Conservation (phyloP, 306 rosid species). For the Leucaena leucocephala region DNA sequence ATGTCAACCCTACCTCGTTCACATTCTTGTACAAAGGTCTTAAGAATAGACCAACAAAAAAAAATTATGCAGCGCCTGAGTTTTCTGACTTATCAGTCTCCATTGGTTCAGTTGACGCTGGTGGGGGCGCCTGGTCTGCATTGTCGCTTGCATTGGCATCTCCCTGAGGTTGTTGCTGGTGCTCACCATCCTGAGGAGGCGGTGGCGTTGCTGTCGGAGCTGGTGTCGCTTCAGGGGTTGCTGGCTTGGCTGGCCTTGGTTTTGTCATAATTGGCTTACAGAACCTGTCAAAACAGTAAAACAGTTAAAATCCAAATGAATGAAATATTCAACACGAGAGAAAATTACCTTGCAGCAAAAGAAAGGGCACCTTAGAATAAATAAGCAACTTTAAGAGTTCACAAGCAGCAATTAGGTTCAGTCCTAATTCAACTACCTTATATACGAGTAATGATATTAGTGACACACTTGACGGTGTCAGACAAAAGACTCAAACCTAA, state of each 20-base stretch:
- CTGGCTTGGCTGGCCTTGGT: slow-evolving; percentile 79
- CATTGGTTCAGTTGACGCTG: slow-evolving; percentile 68
- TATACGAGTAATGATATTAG: background rate
- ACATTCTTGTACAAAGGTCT: slow-evolving; percentile 20
- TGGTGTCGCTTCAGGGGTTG: slow-evolving; percentile 60
- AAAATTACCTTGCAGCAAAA: background rate
- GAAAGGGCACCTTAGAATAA: background rate
- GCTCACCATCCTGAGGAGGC: slow-evolving; percentile 54
- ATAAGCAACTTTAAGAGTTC: background rate
- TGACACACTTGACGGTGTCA: background rate
- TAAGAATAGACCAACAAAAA: slow-evolving; percentile 19
- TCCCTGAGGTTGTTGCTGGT: slow-evolving; percentile 37
- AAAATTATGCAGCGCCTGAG: slow-evolving; percentile 50
- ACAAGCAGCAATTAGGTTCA: background rate
- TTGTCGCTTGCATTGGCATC: slow-evolving; percentile 49
- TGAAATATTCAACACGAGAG: background rate
- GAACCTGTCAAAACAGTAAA: slow-evolving; percentile 47
- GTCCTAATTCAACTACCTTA: background rate
- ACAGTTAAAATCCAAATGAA: background rate
- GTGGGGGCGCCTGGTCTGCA: slow-evolving; percentile 46
- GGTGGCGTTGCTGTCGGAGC: slow-evolving; percentile 47
- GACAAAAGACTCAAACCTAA: background rate
- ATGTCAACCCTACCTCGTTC: slow-evolving; percentile 24
- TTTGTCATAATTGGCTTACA: slow-evolving; percentile 84
- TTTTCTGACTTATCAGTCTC: slow-evolving; percentile 74